Evolutionary conservation across 345 rosid genomes (phyloP), one percentile per base, ranked within the genome.

Genomic region (Triadica sebifera): DNA sequence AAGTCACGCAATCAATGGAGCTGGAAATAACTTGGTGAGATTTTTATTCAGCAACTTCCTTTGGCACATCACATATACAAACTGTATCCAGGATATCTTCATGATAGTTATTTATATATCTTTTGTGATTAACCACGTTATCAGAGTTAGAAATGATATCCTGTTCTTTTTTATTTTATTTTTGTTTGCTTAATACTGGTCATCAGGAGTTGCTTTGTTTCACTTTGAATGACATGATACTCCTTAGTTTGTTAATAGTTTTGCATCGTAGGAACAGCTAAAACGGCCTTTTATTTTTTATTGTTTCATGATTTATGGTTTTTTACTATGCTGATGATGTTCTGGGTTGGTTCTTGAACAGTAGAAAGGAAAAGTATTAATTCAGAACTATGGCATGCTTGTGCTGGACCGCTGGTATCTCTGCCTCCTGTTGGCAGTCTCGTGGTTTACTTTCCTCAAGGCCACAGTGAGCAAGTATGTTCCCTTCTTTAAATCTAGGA

Each of bases 371-470:
- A 90, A 82, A 78, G 45, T 67, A 90, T 92, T 68, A 92, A 90
- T 86, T 92, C 97, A 22, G 96, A 89, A 72, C 79, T 94, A 80
- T 94, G 98, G 98, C 98, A 94, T 79, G 98, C 98, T 80, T 94
- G 98, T 85, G 98, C 96, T 1, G 97, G 98, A 34, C 98, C 98
- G 53, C 77, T 94, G 75, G 97, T 92, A 73, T 90, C 96, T 59
- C 84, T 94, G 79, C 98, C 97, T 63, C 97, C 96, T 47, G 85
- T 92, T 20, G 96, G 97, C 72, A 94, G 98, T 79, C 93, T 92
- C 63, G 97, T 94, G 16, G 94, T 94, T 72, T 94, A 94, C 88
- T 94, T 92, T 79, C 98, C 98, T 64, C 98, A 94, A 81, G 98
- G 98, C 81, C 98, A 94, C 76, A 94, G 97, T 29, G 97, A 94